phyloP scores from a whole-genome alignment of 371 early-diverging fungal genomes.

The Apophysomyces elegans region DNA sequence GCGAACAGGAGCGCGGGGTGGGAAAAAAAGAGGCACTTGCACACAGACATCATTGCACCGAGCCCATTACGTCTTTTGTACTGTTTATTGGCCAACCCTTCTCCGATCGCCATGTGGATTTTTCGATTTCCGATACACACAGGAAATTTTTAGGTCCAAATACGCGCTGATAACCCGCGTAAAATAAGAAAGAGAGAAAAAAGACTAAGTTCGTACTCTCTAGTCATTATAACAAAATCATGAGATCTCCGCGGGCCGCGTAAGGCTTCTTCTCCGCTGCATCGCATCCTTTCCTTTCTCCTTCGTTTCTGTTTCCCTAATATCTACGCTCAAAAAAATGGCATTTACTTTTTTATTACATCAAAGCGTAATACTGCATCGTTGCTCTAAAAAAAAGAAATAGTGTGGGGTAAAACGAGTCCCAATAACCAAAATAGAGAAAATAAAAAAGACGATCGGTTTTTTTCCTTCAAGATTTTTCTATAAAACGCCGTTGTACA shows the following conservation, averaged over 20 bases:
- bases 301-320: too few species aligned
- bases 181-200: too few species aligned
- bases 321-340: too few species aligned
- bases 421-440: neutral
- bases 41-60: constrained; percentile 7
- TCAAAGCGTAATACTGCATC: neutral
- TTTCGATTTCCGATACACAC: neutral
- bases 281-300: neutral
- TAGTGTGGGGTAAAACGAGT: neutral
- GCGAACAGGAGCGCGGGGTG: neutral
- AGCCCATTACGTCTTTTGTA: constrained; percentile 9
- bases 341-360: neutral
- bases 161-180: too few species aligned
- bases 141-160: constrained; percentile 5
- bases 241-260: neutral
- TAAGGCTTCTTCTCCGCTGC: neutral
- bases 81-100: neutral
- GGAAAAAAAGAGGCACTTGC: neutral
- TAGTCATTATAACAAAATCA: constrained; percentile 10
- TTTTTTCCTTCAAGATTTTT: neutral
- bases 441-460: neutral
- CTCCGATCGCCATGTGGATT: constrained; percentile 2
- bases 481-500: neutral
- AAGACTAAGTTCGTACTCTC: neutral
- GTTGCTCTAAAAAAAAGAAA: neutral